Evolutionary conservation across 139 green algal genomes (phyloP).

Genomic region (Tetradesmus lagerheimii): DNA sequence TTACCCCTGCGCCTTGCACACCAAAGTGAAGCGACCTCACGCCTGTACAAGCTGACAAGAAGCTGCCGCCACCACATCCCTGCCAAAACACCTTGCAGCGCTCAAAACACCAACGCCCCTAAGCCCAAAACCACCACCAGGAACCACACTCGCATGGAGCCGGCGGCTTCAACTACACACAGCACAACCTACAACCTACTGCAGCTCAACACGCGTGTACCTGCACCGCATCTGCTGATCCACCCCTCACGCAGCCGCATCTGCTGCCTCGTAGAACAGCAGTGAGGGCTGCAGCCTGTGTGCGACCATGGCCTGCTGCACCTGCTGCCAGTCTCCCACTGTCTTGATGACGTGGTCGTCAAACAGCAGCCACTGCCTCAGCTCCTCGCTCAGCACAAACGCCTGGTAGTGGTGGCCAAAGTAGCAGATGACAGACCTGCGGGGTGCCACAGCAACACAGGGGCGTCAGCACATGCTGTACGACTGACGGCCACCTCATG

Average conservation of each 20-base stretch:
- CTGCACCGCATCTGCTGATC: not conserved
- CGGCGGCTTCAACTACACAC: too few relatives aligned
- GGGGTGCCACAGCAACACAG: not conserved
- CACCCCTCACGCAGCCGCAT: conserved; percentile 12
- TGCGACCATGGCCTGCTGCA: conserved; percentile 56
- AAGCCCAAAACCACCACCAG: too few relatives aligned
- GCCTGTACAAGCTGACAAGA: not conserved
- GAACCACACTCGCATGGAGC: too few relatives aligned
- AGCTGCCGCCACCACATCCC: not conserved
- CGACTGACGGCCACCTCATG: too few relatives aligned
- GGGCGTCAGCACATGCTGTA: too few relatives aligned
- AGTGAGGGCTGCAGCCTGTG: conserved; percentile 79
- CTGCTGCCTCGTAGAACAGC: conserved; percentile 69
- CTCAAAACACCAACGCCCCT: not conserved
- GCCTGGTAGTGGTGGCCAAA: conserved; percentile 83
- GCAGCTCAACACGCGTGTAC: not conserved
- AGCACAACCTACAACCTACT: too few relatives aligned
- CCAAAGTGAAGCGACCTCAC: not conserved
- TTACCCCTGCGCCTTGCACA: too few relatives aligned
- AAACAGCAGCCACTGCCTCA: conserved; percentile 83
- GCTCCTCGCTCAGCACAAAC: conserved; percentile 75
- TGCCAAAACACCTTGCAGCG: not conserved
- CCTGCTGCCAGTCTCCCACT: conserved; percentile 74
- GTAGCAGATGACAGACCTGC: conserved; percentile 72
- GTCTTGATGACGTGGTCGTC: conserved; percentile 77